phyloP scores from a whole-genome alignment of 495 filamentous ascomycete genomes.

The Podospora fimiseda region DNA sequence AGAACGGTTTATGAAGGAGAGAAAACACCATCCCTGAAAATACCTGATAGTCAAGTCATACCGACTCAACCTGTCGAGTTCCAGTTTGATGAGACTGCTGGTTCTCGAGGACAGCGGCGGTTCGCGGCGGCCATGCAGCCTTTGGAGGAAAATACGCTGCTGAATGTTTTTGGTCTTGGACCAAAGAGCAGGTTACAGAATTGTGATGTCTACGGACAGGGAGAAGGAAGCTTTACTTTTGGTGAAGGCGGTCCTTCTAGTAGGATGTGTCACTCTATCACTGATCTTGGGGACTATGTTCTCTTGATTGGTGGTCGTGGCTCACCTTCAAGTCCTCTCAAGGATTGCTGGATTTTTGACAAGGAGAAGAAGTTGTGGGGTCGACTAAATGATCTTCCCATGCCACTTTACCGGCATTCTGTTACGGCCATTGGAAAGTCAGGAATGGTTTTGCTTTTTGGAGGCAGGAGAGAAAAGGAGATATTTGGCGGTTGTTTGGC shows the following conservation, averaged over 20 bases:
- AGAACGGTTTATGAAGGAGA: conserved; percentile 11
- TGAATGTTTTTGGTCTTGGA: conserved; percentile 56
- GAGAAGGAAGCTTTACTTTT: conserved; percentile 20
- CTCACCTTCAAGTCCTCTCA: conserved; percentile 59
- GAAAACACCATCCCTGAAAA: background rate
- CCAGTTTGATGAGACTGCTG: conserved; percentile 25
- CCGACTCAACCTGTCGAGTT: conserved; percentile 3
- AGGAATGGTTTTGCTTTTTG: conserved; percentile 32
- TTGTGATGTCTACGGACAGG: conserved; percentile 50
- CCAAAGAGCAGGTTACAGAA: conserved; percentile 52
- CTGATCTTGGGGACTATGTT: conserved; percentile 44
- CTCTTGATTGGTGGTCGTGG: conserved; percentile 73
- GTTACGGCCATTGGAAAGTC: conserved; percentile 52
- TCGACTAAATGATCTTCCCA: conserved; percentile 54
- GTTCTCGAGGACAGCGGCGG: conserved; percentile 33
- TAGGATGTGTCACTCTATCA: conserved; percentile 75
- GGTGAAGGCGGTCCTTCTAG: conserved; percentile 36
- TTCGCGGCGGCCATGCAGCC: conserved; percentile 34
- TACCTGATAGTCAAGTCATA: background rate
- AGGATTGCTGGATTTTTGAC: conserved; percentile 67
- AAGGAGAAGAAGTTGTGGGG: conserved; percentile 50
- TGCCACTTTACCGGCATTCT: conserved; percentile 66
- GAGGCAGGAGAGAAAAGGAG: conserved; percentile 11
- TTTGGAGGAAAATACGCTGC: conserved; percentile 12
- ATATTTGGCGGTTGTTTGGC: conserved; percentile 58